A percentile compares a stretch with the other conserved stretches of the same genome.
Conservation (phyloP, 1,284 basidiomycete genomes). For the Exobasidium rhododendri region DNA sequence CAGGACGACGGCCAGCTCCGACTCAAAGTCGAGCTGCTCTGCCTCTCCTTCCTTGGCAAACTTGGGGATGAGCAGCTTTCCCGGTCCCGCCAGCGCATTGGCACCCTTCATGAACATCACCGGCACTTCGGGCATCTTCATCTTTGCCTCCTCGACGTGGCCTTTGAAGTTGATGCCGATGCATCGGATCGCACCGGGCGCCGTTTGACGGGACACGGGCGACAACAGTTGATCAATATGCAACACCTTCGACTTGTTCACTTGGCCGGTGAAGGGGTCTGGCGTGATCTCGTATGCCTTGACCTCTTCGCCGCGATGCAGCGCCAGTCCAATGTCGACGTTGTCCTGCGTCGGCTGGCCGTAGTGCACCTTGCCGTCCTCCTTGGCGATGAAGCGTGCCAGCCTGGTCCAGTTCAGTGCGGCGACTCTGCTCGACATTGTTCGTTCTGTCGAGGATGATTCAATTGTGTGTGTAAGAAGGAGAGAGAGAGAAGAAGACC, state of each 20-base stretch:
- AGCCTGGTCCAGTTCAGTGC: constrained; percentile 74
- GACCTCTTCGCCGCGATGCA: constrained; percentile 60
- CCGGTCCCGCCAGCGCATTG: constrained; percentile 69
- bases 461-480: too few relatives aligned
- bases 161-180: constrained; percentile 76
- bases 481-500: too few relatives aligned
- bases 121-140: constrained; percentile 61
- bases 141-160: constrained; percentile 63
- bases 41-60: constrained; percentile 62
- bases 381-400: constrained; percentile 76
- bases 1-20: constrained; percentile 80
- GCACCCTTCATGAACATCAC: constrained; percentile 77
- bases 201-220: constrained; percentile 55
- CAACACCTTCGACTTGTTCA: not conserved
- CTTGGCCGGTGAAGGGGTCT: constrained; percentile 37
- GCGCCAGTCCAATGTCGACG: constrained; percentile 62
- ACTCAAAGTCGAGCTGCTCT: constrained; percentile 78
- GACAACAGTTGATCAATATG: constrained; percentile 66
- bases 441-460: too few relatives aligned
- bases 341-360: constrained; percentile 70
- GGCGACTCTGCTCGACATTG: too few relatives aligned
- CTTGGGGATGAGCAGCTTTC: constrained; percentile 66
- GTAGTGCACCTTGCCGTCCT: constrained; percentile 69
- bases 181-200: constrained; percentile 65
- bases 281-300: constrained; percentile 56